Percentiles rank a stretch among this genome's conserved stretches.
These are phyloP conservation scores for Fonsecaea multimorphosa DNA, from an alignment of 2,329 filamentous ascomycete species.

Conservation along the genomic window DNA sequence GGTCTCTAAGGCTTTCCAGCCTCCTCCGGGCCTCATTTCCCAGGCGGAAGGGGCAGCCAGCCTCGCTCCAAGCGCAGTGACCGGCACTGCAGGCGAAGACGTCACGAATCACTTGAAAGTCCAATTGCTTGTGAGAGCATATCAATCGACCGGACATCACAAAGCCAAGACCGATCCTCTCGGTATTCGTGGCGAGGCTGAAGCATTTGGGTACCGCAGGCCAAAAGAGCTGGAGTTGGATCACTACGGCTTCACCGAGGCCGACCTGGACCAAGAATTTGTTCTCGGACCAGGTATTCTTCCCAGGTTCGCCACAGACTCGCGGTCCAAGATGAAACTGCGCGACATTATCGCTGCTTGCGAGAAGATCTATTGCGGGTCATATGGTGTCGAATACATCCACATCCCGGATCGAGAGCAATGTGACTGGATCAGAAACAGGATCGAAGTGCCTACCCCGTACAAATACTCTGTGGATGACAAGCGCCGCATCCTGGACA, in stretches of 20 bases:
- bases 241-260: conserved; percentile 93
- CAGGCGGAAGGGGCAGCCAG: conserved; percentile 73
- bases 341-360: conserved; percentile 92
- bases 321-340: conserved; percentile 92
- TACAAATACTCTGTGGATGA: conserved; percentile 99
- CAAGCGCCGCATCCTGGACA: conserved; percentile 96
- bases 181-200: conserved; percentile 84
- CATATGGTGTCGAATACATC: conserved; percentile 98
- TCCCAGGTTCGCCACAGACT: conserved; percentile 87
- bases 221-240: conserved; percentile 92
- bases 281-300: conserved; percentile 91
- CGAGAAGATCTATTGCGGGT: conserved; percentile 94
- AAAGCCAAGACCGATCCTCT: conserved; percentile 97
- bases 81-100: conserved; percentile 68
- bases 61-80: conserved; percentile 59
- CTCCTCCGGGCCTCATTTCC: conserved; percentile 89
- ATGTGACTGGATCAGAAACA: conserved; percentile 97
- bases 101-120: conserved; percentile 98
- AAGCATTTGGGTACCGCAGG: conserved; percentile 82
- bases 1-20: conserved; percentile 94
- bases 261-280: conserved; percentile 91
- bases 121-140: conserved; percentile 93
- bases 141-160: conserved; percentile 97
- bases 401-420: conserved; percentile 97
- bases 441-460: conserved; percentile 88